Percentiles rank a stretch among this genome's conserved stretches.
Conservation (phyloP, 495 filamentous ascomycete species). For the Acidomyces sp. region DNA sequence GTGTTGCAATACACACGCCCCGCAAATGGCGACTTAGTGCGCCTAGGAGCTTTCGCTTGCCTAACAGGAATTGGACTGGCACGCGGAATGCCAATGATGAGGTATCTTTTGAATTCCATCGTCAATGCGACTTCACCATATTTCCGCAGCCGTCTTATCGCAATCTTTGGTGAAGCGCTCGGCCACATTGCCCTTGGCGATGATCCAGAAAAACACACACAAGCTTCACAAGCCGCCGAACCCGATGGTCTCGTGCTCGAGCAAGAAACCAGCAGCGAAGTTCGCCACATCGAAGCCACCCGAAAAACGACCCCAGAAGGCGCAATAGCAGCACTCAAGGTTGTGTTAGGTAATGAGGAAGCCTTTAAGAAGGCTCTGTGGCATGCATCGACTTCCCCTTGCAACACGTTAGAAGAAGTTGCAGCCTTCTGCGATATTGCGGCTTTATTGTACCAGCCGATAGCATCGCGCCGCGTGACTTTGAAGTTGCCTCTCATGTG, state of each 20-base stretch:
- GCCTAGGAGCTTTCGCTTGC: conserved; percentile 69
- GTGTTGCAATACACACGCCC: conserved; percentile 71
- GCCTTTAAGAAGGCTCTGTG: conserved; percentile 60
- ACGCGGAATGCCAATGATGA: conserved; percentile 45
- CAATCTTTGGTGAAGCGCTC: conserved; percentile 54
- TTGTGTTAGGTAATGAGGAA: conserved; percentile 49
- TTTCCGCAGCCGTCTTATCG: conserved; percentile 56
- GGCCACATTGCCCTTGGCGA: conserved; percentile 72
- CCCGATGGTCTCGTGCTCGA: conserved; percentile 65
- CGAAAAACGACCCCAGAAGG: conserved; percentile 59
- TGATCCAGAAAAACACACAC: conserved; percentile 20
- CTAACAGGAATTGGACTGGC: conserved; percentile 67
- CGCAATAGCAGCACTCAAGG: conserved; percentile 61
- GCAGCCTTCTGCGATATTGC: conserved; percentile 67
- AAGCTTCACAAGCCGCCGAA: conserved; percentile 22
- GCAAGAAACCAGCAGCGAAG: conserved; percentile 53
- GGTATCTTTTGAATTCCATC: conserved; percentile 57
- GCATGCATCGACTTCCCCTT: conserved; percentile 60
- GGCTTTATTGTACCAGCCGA: conserved; percentile 53
- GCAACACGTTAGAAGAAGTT: conserved; percentile 56
- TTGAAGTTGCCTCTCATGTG: conserved; percentile 62
- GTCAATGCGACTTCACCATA: conserved; percentile 70
- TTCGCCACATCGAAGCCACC: conserved; percentile 36
- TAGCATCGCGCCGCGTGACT: conserved; percentile 46
- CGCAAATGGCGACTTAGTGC: conserved; percentile 65